phyloP scores from a whole-genome alignment of 768 basidiomycete species.

The Dacryopinax primogenitus region DNA sequence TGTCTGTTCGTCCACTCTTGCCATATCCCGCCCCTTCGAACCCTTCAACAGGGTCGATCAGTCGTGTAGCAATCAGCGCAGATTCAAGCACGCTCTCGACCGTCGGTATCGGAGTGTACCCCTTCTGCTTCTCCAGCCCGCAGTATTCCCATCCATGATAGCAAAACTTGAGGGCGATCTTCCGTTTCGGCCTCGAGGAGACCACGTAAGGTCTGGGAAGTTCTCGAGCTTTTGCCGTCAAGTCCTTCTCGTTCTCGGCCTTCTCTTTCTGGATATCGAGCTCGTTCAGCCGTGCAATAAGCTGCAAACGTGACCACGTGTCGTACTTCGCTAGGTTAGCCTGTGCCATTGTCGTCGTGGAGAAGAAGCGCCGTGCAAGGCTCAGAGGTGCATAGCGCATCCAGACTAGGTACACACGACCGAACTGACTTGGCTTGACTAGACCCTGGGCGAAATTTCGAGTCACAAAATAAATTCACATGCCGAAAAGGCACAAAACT shows the following conservation, averaged over 20 bases:
- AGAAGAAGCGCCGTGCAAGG: not conserved
- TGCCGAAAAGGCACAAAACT: not conserved
- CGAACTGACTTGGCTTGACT: constrained; percentile 1
- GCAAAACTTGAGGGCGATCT: constrained; percentile 86
- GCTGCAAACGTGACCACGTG: constrained; percentile 50
- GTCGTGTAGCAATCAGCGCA: constrained; percentile 59
- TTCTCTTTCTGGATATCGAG: constrained; percentile 34
- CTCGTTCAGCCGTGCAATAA: constrained; percentile 49
- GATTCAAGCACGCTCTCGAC: constrained; percentile 80
- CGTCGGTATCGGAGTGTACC: constrained; percentile 63
- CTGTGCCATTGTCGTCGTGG: not conserved
- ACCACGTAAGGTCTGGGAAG: constrained; percentile 56
- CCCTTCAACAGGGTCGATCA: constrained; percentile 62
- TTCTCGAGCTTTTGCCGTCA: constrained; percentile 11
- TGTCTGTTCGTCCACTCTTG: constrained; percentile 86
- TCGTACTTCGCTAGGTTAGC: constrained; percentile 31
- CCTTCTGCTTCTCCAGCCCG: constrained; percentile 72
- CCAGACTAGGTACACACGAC: not conserved
- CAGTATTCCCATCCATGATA: constrained; percentile 89
- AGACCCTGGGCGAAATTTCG: not conserved
- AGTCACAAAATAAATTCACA: not conserved
- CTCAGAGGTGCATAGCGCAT: not conserved
- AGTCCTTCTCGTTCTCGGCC: constrained; percentile 7
- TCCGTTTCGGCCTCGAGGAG: constrained; percentile 55
- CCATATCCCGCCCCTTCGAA: constrained; percentile 83